These are phyloP conservation scores for Fusarium denticulatum DNA, from an alignment of 2,329 filamentous ascomycete genomes.

Conservation along the genomic window DNA sequence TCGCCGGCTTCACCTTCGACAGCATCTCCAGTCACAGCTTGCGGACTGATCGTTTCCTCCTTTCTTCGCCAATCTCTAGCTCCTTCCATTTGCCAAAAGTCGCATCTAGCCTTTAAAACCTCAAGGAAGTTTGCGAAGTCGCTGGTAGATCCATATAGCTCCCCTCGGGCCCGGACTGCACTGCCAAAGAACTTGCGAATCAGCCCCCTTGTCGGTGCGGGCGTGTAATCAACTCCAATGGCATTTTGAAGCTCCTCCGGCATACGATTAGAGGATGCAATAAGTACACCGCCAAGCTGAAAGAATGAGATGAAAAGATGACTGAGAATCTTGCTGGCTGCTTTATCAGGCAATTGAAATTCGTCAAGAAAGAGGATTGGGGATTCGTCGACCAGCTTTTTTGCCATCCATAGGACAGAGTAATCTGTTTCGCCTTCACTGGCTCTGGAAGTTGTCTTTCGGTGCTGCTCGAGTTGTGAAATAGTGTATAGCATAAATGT, in stretches of 20 bases:
- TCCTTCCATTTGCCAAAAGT: constrained; percentile 86
- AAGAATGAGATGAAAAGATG: constrained; percentile 84
- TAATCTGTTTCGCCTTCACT: constrained; percentile 58
- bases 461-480: constrained; percentile 74
- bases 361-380: constrained; percentile 85
- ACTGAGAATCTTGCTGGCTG: constrained; percentile 80
- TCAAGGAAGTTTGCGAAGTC: constrained; percentile 82
- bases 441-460: constrained; percentile 51
- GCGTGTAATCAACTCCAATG: constrained; percentile 73
- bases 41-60: constrained; percentile 50
- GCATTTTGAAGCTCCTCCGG: constrained; percentile 83
- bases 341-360: constrained; percentile 83
- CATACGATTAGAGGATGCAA: constrained; percentile 85
- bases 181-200: constrained; percentile 60
- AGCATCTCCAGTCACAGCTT: not conserved
- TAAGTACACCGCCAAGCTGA: constrained; percentile 80
- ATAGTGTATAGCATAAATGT: constrained; percentile 86
- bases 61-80: constrained; percentile 75
- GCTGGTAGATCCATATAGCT: constrained; percentile 68
- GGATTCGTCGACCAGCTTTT: constrained; percentile 77
- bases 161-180: constrained; percentile 51
- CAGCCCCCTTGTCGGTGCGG: constrained; percentile 63
- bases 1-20: not conserved
- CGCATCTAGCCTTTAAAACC: constrained; percentile 79
- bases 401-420: constrained; percentile 77